Evolutionary conservation across 441 rosid species (phyloP).

Genomic region (Pelargonium cotyledonis): DNA sequence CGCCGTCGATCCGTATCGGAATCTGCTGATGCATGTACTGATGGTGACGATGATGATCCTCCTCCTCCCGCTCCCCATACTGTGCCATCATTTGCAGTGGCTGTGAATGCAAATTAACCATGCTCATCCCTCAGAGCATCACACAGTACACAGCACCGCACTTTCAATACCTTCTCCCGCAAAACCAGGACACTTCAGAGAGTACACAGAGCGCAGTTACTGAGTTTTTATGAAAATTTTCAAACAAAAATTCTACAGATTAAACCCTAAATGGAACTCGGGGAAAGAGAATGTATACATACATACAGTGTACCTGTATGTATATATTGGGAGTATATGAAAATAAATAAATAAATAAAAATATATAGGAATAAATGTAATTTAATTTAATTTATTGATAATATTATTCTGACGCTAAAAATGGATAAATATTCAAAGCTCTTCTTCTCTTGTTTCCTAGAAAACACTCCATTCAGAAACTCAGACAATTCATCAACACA

Average conservation of each 20-base stretch:
- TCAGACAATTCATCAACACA: too few species aligned
- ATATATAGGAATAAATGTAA: background rate
- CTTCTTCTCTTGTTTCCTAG: conserved; percentile 10
- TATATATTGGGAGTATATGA: background rate
- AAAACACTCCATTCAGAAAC: conserved; percentile 11
- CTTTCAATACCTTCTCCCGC: background rate
- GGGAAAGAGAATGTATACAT: background rate
- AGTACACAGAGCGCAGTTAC: too few species aligned
- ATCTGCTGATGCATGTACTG: background rate
- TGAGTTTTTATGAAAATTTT: background rate
- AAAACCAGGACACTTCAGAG: background rate
- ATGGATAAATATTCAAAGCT: background rate
- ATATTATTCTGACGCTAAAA: background rate
- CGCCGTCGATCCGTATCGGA: conserved; percentile 10
- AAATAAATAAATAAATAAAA: background rate
- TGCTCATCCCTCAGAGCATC: conserved; percentile 25
- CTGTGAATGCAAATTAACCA: conserved; percentile 20
- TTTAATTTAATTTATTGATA: background rate
- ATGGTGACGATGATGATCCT: background rate
- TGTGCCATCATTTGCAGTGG: conserved; percentile 18
- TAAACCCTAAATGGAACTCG: background rate
- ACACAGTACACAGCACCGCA: background rate
- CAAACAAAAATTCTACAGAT: background rate
- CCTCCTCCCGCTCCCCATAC: conserved; percentile 12
- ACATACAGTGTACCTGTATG: background rate